Percentiles rank a stretch among this genome's conserved stretches.
phyloP scores from a whole-genome alignment of 2,329 filamentous ascomycete species.

The Pseudocercospora fijiensis region DNA sequence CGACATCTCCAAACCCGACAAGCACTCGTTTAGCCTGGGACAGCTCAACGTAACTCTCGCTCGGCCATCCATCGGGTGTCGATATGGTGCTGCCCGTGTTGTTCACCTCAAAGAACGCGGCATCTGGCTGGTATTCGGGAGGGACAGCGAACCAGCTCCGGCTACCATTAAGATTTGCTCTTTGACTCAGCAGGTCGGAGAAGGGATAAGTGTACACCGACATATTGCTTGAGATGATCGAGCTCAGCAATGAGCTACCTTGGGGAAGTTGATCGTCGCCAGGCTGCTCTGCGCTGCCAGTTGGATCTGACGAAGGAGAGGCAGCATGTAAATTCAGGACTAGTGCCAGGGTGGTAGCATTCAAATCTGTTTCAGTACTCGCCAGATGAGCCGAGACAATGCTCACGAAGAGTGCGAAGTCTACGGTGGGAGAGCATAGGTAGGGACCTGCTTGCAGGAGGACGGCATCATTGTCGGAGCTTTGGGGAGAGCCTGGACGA shows the following conservation, averaged over 20 bases:
- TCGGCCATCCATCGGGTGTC: conserved; percentile 64
- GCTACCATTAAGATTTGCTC: conserved; percentile 54
- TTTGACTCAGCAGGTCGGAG: conserved; percentile 49
- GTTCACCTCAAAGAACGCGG: conserved; percentile 53
- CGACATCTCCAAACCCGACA: conserved; percentile 56
- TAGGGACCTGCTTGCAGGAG: conserved; percentile 50
- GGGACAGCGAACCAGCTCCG: conserved; percentile 55
- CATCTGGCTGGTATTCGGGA: conserved; percentile 47
- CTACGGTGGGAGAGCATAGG: conserved; percentile 54
- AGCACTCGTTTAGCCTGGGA: conserved; percentile 54
- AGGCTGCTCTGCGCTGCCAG: conserved; percentile 45
- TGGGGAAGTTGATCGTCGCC: conserved; percentile 45
- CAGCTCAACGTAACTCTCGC: conserved; percentile 59
- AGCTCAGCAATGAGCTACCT: conserved; percentile 47
- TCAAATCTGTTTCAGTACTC: conserved; percentile 55
- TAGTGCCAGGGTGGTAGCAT: conserved; percentile 55
- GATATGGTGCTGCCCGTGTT: conserved; percentile 39
- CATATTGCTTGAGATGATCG: conserved; percentile 50
- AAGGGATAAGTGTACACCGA: conserved; percentile 57
- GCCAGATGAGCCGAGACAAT: conserved; percentile 56
- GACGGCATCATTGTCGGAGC: conserved; percentile 16
- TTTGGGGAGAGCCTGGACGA: neutral
- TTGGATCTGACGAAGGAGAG: conserved; percentile 44
- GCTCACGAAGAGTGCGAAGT: conserved; percentile 51
- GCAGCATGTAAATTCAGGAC: conserved; percentile 62